Base-by-base conservation (phyloP, 306 rosid species). In the Pterocarpus macrocarpus region DNA sequence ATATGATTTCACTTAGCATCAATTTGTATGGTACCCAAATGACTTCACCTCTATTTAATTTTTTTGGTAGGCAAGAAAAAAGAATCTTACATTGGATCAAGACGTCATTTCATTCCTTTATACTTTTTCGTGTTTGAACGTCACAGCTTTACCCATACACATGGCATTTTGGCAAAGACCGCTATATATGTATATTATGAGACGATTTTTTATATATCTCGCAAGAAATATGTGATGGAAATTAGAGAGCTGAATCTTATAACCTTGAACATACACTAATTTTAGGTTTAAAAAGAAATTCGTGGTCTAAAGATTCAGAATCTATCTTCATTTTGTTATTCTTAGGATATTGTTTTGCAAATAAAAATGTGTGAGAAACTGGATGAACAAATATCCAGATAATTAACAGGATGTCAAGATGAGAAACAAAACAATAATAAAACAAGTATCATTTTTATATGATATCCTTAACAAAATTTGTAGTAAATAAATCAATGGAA, bases 101-200 rank as follows among this genome's bases (percentile, higher is more conserved):
- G 33, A 76, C 85, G 66, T 83, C 87, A 83, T 71, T 59, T 47
- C 64, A 73, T 80, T 69, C 83, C 73, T 8, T 69, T 36, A 22
- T 22, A n/a, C 68, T 35, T 68, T 71, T 58, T 64, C 71, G 50
- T 41, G 71, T 85, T 34, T 77, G 39, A 64, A 45, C 71, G 39
- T 85, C 73, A 45, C 77, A 36, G 34, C 49, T n/a, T 70, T 35
- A 30, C 35, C 0, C 28, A 17, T 16, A 5, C 4, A 47, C 28
- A 22, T 22, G 28, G 28, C 28, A 22, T 22, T 22, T 0, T 22
- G 28, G 28, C 28, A 22, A 22, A 22, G 28, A 22, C 28, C 28
- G 1, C 28, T 22, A 22, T 22, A 22, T 22, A 22, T 2, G 5
- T 43, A 43, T 43, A 43, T 43, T 5, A 36, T 36, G 39, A 36